phyloP scores from a whole-genome alignment of 257 asterid species.

The Solanum tarijense region DNA sequence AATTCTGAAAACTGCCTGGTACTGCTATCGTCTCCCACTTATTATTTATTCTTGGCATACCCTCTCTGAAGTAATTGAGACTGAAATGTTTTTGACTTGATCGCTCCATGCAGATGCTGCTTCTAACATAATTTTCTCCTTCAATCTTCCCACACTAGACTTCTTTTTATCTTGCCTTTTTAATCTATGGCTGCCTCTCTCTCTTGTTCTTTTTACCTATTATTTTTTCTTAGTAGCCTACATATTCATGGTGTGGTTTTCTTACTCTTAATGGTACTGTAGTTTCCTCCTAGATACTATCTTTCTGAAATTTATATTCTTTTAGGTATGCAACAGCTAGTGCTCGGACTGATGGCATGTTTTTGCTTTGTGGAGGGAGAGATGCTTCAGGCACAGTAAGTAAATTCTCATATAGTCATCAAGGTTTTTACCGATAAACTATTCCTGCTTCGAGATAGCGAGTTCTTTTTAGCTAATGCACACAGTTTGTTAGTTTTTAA shows the following conservation, averaged over 20 bases:
- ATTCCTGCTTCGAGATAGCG: neutral
- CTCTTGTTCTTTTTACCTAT: neutral
- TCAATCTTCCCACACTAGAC: neutral
- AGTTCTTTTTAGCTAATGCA: neutral
- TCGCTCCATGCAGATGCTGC: neutral
- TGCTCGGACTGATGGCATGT: slow-evolving; percentile 99
- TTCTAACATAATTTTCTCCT: neutral
- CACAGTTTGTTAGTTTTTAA: neutral
- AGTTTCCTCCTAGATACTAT: neutral
- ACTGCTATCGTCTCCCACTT: neutral
- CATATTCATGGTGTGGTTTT: neutral
- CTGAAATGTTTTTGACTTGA: neutral
- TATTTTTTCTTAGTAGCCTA: neutral
- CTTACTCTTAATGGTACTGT: neutral
- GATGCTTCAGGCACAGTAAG: slow-evolving; percentile 89
- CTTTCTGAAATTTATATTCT: neutral
- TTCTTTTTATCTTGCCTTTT: neutral
- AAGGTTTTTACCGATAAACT: neutral
- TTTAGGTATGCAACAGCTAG: slow-evolving; percentile 99
- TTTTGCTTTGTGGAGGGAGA: slow-evolving; percentile 99
- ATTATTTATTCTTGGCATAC: neutral
- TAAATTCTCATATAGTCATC: slow-evolving; percentile 8
- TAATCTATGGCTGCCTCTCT: neutral
- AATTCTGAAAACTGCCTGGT: neutral
- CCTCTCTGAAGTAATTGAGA: neutral